Percentiles rank a stretch among this genome's conserved stretches.
Conservation (phyloP, 2,329 filamentous ascomycete species). For the Exophiala sp. region DNA sequence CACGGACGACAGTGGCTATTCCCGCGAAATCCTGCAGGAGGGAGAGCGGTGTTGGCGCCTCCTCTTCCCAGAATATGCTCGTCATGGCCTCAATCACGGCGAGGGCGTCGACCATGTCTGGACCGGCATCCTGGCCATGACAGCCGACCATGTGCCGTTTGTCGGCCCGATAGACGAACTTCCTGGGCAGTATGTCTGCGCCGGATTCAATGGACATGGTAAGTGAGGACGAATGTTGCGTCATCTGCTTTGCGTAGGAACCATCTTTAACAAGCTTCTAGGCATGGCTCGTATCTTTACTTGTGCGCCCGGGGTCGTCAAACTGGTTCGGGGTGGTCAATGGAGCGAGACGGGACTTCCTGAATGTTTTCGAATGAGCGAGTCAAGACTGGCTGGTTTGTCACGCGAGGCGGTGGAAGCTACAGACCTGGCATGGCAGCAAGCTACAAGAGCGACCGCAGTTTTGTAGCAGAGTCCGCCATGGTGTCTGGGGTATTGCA, state of each 20-base stretch:
- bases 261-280: too few species aligned
- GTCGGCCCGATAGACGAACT: conserved; percentile 40
- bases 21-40: conserved; percentile 39
- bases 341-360: conserved; percentile 39
- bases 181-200: conserved; percentile 45
- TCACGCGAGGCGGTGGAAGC: too few species aligned
- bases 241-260: neutral
- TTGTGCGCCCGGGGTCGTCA: conserved; percentile 42
- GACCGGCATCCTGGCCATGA: conserved; percentile 47
- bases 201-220: conserved; percentile 47
- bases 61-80: conserved; percentile 33
- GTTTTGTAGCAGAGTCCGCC: too few species aligned
- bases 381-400: neutral
- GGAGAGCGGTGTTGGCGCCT: conserved; percentile 34
- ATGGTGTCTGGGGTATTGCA: too few species aligned
- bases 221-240: neutral
- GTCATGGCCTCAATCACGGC: conserved; percentile 31
- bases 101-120: conserved; percentile 44
- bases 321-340: conserved; percentile 37
- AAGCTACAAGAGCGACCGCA: too few species aligned
- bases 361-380: conserved; percentile 33
- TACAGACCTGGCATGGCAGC: too few species aligned
- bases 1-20: conserved; percentile 39
- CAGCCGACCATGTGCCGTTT: conserved; percentile 44
- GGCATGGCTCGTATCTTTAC: conserved; percentile 46